Conservation (phyloP, 768 basidiomycete genomes). For the Auriscalpium orientale region DNA sequence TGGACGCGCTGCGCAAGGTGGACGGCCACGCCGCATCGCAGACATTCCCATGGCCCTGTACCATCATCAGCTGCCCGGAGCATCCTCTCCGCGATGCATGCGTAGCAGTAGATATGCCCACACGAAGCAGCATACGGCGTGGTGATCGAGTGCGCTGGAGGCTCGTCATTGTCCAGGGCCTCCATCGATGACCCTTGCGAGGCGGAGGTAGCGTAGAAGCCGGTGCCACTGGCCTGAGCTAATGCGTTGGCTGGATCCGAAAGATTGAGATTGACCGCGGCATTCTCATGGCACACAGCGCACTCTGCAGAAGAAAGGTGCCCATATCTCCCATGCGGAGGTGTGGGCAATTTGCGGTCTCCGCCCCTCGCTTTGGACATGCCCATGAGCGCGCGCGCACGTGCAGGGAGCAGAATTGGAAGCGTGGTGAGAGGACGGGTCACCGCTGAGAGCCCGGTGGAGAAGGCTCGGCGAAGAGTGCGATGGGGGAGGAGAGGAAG, state of each 20-base stretch:
- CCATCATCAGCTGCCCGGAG: slow-evolving; percentile 64
- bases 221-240: slow-evolving; percentile 24
- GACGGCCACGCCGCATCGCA: slow-evolving; percentile 68
- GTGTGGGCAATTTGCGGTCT: not conserved
- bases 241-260: slow-evolving; percentile 47
- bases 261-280: slow-evolving; percentile 51
- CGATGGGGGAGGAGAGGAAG: slow-evolving; percentile 77
- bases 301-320: slow-evolving; percentile 69
- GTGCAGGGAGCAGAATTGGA: slow-evolving; percentile 24
- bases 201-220: slow-evolving; percentile 11
- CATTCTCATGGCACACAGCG: slow-evolving; percentile 82
- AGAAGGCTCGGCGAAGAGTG: slow-evolving; percentile 50
- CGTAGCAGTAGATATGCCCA: slow-evolving; percentile 88
- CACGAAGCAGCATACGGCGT: slow-evolving; percentile 81
- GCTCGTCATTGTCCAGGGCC: slow-evolving; percentile 27
- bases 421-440: slow-evolving; percentile 21
- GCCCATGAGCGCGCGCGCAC: slow-evolving; percentile 22
- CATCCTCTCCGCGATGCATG: slow-evolving; percentile 82
- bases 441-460: slow-evolving; percentile 18
- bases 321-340: slow-evolving; percentile 54
- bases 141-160: slow-evolving; percentile 59
- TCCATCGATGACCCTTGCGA: slow-evolving; percentile 12
- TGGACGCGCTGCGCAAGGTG: slow-evolving; percentile 53
- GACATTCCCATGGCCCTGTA: slow-evolving; percentile 69
- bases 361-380: not conserved